Conservation (phyloP, 257 asterid species). For the Jacaranda copaia region DNA sequence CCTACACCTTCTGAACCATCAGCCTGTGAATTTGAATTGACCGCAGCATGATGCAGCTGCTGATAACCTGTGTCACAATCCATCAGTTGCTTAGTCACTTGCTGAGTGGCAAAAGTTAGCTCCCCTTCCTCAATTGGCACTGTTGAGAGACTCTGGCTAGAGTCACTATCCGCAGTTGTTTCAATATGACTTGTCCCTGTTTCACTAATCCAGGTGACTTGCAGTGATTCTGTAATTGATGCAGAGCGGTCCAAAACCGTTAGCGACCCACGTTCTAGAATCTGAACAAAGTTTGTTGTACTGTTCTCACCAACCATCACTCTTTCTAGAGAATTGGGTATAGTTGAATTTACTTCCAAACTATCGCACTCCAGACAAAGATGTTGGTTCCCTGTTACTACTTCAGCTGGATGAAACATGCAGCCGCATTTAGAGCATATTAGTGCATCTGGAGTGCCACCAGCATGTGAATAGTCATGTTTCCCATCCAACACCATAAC, state of each 20-base stretch:
- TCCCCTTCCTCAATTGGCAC: conserved; percentile 43
- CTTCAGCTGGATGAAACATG: conserved; percentile 46
- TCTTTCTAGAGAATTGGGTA: conserved; percentile 35
- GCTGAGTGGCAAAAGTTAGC: conserved; percentile 34
- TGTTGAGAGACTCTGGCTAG: conserved; percentile 44
- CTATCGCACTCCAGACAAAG: conserved; percentile 56
- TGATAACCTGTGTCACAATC: conserved; percentile 41
- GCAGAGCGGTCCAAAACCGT: conserved; percentile 46
- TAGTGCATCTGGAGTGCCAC: conserved; percentile 42
- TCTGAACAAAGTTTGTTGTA: conserved; percentile 40
- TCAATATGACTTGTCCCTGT: conserved; percentile 32
- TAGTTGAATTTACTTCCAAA: conserved; percentile 41
- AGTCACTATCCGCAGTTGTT: conserved; percentile 37
- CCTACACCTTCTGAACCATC: conserved; percentile 74
- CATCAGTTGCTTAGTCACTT: conserved; percentile 39
- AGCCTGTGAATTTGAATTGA: conserved; percentile 46
- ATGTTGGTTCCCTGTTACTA: conserved; percentile 47
- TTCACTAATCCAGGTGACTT: conserved; percentile 36
- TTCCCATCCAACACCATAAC: conserved; percentile 46
- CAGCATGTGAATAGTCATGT: conserved; percentile 40
- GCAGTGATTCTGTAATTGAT: conserved; percentile 46
- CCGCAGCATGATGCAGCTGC: conserved; percentile 34
- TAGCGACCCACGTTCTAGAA: conserved; percentile 40
- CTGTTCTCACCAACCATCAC: conserved; percentile 39
- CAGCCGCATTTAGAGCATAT: conserved; percentile 69